Base-by-base conservation (phyloP, 371 early-diverging fungal species). In the Lichtheimia ornata region DNA sequence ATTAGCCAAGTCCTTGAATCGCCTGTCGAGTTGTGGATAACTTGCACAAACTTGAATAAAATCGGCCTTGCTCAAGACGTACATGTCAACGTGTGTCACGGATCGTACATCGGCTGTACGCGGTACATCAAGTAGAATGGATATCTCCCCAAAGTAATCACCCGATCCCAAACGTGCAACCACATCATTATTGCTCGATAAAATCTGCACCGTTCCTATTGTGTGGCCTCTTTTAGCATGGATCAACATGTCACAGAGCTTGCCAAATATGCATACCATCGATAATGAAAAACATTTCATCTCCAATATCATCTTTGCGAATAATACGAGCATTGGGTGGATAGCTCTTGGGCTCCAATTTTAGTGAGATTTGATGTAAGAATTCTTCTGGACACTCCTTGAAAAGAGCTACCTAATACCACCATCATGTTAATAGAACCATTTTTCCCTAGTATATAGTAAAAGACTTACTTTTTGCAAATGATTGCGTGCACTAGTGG, bases 241-340 rank as follows among this genome's bases (percentile, higher is more conserved):
- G 2, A 35, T 28, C 44, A 49, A 51, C n/a, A 7, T 9, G 1
- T 51, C 24, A 15, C 28, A 49, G 25, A 42, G 7, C 22, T 41
- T 30, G 17, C n/a, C 22, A 1, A 22, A 17, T 18, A 4, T 30
- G n/a, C n/a, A 73, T 74, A 56, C 97, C 97, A n/a, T 81, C 77
- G 14, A 89, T 75, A 53, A 96, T 81, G 63, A 95, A 91, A 68
- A 89, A 95, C 83, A 95, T 82, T 35, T 91, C 90, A 27, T 73
- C 79, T 2, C 91, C 93, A 50, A 71, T 74, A 42, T 92, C 94
- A 5, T 92, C 94, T 63, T 90, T 86, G 11, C 70, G 72, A 28
- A 81, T 66, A n/a, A 86, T 79, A 17, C 68, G 55, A 25, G 74
- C 69, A 44, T 80, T 78, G 2, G 84, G 74, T 15, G 73, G 67